Conservation (phyloP, 257 asterid species). For the Nyctanthes arbortristis region DNA sequence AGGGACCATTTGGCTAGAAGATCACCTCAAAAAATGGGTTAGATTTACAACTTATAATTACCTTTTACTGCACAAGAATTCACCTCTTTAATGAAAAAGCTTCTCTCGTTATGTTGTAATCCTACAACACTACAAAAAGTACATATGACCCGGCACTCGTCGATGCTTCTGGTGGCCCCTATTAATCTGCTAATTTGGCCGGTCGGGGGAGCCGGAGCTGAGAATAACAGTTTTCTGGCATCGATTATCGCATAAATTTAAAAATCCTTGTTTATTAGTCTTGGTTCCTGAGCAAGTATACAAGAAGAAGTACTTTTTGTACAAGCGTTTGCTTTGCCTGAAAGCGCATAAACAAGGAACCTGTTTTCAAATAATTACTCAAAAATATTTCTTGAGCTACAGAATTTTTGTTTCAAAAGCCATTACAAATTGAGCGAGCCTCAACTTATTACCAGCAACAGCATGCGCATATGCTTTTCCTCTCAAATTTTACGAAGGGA, state of each 20-base stretch:
- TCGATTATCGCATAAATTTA: too few relatives aligned
- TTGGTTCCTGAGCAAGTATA: too few relatives aligned
- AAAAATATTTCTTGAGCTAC: too few relatives aligned
- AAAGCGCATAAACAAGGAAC: too few relatives aligned
- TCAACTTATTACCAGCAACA: too few relatives aligned
- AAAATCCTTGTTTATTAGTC: too few relatives aligned
- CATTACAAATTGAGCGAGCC: too few relatives aligned
- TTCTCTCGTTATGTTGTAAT: slow-evolving; percentile 6
- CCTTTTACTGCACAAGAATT: slow-evolving; percentile 23
- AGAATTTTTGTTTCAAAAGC: too few relatives aligned
- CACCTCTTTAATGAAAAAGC: background rate
- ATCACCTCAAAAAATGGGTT: slow-evolving; percentile 20
- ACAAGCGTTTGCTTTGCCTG: too few relatives aligned
- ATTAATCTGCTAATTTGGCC: background rate
- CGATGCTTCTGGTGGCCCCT: slow-evolving; percentile 15
- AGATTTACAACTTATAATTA: background rate
- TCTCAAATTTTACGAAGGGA: background rate
- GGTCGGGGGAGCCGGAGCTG: background rate
- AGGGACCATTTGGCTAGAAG: slow-evolving; percentile 24
- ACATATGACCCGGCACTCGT: background rate
- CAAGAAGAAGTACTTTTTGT: too few relatives aligned
- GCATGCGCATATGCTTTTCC: too few relatives aligned
- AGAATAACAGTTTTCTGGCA: background rate
- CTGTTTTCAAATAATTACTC: too few relatives aligned
- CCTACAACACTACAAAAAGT: background rate